Conservation (phyloP, 305 asterid species). For the Stenogyne calaminthoides region DNA sequence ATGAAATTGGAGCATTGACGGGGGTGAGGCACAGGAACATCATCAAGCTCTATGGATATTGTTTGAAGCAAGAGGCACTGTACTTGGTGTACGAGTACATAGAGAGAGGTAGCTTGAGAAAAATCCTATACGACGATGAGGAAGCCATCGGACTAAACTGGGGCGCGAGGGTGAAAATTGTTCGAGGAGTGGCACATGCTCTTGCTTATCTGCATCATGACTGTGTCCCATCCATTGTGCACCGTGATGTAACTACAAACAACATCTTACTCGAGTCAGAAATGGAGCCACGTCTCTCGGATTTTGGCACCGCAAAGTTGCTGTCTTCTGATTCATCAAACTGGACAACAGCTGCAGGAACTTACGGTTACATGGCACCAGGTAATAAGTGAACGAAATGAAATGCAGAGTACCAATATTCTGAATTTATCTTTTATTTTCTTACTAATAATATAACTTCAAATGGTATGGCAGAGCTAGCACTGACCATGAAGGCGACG, state of each 20-base stretch:
- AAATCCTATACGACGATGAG: conserved; percentile 42
- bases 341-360: conserved; percentile 71
- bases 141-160: conserved; percentile 54
- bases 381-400: conserved; percentile 29
- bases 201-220: conserved; percentile 85
- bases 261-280: conserved; percentile 64
- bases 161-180: conserved; percentile 58
- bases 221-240: conserved; percentile 73
- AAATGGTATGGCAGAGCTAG: conserved; percentile 58
- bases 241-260: conserved; percentile 66
- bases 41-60: conserved; percentile 76
- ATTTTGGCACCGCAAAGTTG: conserved; percentile 76
- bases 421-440: neutral
- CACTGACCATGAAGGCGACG: conserved; percentile 65
- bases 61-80: conserved; percentile 56
- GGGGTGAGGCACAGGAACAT: conserved; percentile 82
- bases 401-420: neutral
- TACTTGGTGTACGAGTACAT: conserved; percentile 78
- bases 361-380: conserved; percentile 70
- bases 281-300: conserved; percentile 66
- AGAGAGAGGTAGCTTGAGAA: conserved; percentile 70
- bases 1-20: conserved; percentile 66
- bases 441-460: neutral
- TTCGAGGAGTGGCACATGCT: conserved; percentile 80
- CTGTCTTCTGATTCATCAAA: conserved; percentile 54